These are phyloP conservation scores for Ustilago hordei DNA, from an alignment of 1,284 basidiomycete genomes.

Conservation along the genomic window DNA sequence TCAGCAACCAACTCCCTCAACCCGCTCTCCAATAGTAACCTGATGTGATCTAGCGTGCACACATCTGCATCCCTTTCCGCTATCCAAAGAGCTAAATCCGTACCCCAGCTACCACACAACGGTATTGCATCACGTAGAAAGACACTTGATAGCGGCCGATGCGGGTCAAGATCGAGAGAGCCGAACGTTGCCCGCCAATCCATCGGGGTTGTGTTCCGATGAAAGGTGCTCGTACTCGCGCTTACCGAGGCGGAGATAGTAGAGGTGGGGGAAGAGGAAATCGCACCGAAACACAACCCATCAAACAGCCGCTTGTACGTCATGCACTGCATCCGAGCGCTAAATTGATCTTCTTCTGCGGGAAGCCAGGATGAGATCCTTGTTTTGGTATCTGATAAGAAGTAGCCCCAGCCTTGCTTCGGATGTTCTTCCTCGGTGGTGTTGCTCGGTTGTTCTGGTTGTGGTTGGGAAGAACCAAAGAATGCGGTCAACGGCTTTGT, in stretches of 20 bases:
- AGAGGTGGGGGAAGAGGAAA: slow-evolving; percentile 1
- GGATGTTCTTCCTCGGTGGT: background rate
- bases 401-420: slow-evolving; percentile 29
- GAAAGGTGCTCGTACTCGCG: slow-evolving; percentile 8
- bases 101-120: slow-evolving; percentile 43
- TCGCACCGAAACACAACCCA: slow-evolving; percentile 39
- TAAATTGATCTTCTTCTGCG: slow-evolving; percentile 42
- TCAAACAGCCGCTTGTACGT: slow-evolving; percentile 62
- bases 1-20: slow-evolving; percentile 25
- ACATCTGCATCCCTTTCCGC: slow-evolving; percentile 22
- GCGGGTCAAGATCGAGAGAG: slow-evolving; percentile 30
- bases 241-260: background rate
- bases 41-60: slow-evolving; percentile 37
- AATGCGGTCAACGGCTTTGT: slow-evolving; percentile 18
- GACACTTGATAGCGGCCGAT: slow-evolving; percentile 27
- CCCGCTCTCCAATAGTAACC: slow-evolving; percentile 28
- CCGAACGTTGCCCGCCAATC: slow-evolving; percentile 23
- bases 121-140: slow-evolving; percentile 46
- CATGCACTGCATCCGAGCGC: slow-evolving; percentile 63
- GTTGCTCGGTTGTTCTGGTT: background rate
- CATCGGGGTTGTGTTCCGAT: slow-evolving; percentile 45
- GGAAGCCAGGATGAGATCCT: slow-evolving; percentile 52
- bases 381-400: slow-evolving; percentile 64
- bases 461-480: slow-evolving; percentile 17
- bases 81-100: slow-evolving; percentile 16